Percentiles rank a stretch among this genome's conserved stretches.
Conservation (phyloP, 345 rosid species). For the Eucalyptus tenuipes region DNA sequence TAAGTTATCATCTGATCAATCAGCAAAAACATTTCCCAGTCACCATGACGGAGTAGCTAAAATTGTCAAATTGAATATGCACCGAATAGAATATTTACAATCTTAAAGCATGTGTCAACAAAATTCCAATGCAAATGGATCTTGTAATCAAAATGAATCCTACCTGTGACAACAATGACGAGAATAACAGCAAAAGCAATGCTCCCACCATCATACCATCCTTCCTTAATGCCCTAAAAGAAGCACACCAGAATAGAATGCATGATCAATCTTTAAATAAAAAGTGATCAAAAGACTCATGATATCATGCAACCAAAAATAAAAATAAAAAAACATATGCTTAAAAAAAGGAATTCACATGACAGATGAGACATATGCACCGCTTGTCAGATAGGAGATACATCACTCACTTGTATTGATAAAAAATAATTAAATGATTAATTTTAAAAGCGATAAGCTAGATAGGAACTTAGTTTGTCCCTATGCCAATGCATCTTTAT, state of each 20-base stretch:
- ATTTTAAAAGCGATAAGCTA: not conserved
- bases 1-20: not conserved
- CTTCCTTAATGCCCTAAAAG: constrained; percentile 65
- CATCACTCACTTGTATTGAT: not conserved
- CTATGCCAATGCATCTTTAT: not conserved
- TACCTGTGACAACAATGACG: constrained; percentile 95
- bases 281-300: not conserved
- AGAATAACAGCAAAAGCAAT: constrained; percentile 89
- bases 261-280: not conserved
- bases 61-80: not conserved
- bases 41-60: not conserved
- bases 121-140: not conserved
- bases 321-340: not conserved
- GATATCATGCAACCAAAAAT: not conserved
- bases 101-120: not conserved
- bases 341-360: not conserved
- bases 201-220: constrained; percentile 99
- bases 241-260: not conserved
- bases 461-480: not conserved
- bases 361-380: not conserved
- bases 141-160: not conserved
- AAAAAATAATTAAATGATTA: not conserved
- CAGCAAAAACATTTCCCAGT: not conserved
- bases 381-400: not conserved
- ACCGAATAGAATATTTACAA: not conserved